Evolutionary conservation across 176 grass and related monocot species (phyloP).

Genomic region (Musa schizocarpa): DNA sequence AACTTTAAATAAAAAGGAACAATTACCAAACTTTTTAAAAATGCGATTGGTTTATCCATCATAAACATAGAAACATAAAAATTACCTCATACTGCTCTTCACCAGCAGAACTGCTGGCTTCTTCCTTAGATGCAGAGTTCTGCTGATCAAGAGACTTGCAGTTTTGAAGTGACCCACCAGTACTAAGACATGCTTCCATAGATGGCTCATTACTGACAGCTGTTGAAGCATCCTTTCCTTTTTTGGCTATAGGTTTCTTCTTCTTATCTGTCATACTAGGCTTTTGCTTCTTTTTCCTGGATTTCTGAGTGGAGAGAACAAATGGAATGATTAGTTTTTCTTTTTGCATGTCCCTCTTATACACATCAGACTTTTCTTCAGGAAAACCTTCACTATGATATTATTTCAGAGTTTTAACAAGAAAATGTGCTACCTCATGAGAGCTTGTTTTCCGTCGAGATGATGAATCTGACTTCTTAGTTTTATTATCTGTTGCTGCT

Average conservation of each 20-base stretch:
- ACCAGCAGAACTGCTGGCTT: constrained; percentile 53
- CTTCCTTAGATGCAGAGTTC: constrained; percentile 57
- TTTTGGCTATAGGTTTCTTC: constrained; percentile 41
- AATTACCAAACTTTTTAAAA: not conserved
- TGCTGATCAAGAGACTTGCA: constrained; percentile 46
- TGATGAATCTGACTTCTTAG: constrained; percentile 39
- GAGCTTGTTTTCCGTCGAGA: constrained; percentile 35
- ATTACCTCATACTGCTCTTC: constrained; percentile 68
- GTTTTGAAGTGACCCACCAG: constrained; percentile 42
- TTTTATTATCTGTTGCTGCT: constrained; percentile 24
- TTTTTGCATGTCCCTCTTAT: constrained; percentile 29
- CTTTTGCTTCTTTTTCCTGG: constrained; percentile 42
- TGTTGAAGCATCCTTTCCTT: constrained; percentile 26
- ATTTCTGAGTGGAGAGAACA: constrained; percentile 33
- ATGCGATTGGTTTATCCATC: not conserved
- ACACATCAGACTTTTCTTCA: constrained; percentile 44
- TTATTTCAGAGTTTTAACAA: constrained; percentile 29
- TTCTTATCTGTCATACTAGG: constrained; percentile 20
- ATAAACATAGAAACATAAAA: constrained; percentile 5
- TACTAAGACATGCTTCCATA: constrained; percentile 42
- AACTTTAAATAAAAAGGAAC: not conserved
- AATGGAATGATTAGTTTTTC: constrained; percentile 32
- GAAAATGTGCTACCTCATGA: constrained; percentile 29
- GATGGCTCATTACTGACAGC: constrained; percentile 41
- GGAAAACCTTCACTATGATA: constrained; percentile 23